phyloP scores from a whole-genome alignment of 257 asterid species.

The Eustoma russellianum region DNA sequence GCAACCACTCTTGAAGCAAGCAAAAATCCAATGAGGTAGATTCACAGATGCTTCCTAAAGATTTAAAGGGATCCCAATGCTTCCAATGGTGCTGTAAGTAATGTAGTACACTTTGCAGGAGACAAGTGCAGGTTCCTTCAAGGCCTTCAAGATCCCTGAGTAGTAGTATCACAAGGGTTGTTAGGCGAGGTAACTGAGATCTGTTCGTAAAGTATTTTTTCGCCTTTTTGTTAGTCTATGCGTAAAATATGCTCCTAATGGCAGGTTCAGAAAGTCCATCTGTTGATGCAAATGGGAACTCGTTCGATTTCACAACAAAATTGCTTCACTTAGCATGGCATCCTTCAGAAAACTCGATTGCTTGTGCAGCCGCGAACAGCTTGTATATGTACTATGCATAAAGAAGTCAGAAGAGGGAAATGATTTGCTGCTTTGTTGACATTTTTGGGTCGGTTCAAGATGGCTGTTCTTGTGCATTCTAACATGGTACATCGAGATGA shows the following conservation, averaged over 20 bases:
- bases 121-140: conserved; percentile 86
- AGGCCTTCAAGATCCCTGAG: conserved; percentile 84
- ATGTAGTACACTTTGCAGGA: conserved; percentile 31
- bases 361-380: no score
- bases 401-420: conserved; percentile 17
- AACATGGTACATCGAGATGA: conserved; percentile 25
- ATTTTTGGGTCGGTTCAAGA: conserved; percentile 32
- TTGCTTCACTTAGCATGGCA: conserved; percentile 98
- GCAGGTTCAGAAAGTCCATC: conserved; percentile 78
- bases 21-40: conserved; percentile 95
- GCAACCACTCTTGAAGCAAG: conserved; percentile 95
- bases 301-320: conserved; percentile 85
- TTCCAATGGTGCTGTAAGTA: no score
- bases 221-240: no score
- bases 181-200: conserved; percentile 57
- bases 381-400: conserved; percentile 48
- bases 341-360: conserved; percentile 45
- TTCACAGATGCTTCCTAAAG: background rate
- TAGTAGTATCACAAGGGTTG: conserved; percentile 80
- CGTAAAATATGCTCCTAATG: background rate
- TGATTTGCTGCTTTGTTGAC: conserved; percentile 17
- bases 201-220: background rate
- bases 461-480: conserved; percentile 16
- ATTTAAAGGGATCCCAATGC: background rate
- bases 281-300: conserved; percentile 85